phyloP scores from a whole-genome alignment of 192 early-diverging fungal genomes.

The Linnemannia schmuckeri region DNA sequence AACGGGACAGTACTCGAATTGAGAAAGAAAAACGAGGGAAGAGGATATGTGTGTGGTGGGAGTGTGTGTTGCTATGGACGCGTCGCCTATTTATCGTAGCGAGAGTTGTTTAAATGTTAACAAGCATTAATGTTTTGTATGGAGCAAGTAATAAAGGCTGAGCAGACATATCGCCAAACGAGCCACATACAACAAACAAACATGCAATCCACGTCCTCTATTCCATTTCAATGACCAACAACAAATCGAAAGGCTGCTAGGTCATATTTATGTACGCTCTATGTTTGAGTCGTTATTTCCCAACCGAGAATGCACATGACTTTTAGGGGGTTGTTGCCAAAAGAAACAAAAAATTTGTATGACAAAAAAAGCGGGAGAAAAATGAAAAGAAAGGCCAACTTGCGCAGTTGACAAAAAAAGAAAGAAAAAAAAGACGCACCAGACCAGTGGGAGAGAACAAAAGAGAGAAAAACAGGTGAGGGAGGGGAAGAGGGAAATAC shows the following conservation, averaged over 20 bases:
- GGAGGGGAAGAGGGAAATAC: not conserved
- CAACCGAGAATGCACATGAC: slow-evolving; percentile 11
- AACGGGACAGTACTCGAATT: not conserved
- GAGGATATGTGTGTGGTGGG: not conserved
- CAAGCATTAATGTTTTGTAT: not conserved
- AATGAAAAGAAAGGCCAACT: not conserved
- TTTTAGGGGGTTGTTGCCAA: not conserved
- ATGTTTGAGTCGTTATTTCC: not conserved
- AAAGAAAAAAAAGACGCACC: not conserved
- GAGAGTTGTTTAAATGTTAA: not conserved
- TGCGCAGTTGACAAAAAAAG: slow-evolving; percentile 21
- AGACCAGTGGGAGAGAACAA: not conserved
- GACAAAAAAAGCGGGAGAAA: slow-evolving; percentile 19
- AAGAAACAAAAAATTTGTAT: slow-evolving; percentile 11
- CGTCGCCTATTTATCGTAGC: not conserved
- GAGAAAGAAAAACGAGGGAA: not conserved
- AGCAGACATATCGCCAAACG: not conserved
- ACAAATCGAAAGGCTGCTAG: not conserved
- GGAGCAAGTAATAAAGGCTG: not conserved
- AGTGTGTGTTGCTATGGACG: not conserved
- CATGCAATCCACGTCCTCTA: not conserved
- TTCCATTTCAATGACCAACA: not conserved
- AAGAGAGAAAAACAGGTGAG: not conserved
- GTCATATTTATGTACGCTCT: not conserved
- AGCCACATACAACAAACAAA: not conserved